Evolutionary conservation across 441 rosid species (phyloP), one percentile per base, ranked within the genome.

Genomic region (Populus trichocarpa): DNA sequence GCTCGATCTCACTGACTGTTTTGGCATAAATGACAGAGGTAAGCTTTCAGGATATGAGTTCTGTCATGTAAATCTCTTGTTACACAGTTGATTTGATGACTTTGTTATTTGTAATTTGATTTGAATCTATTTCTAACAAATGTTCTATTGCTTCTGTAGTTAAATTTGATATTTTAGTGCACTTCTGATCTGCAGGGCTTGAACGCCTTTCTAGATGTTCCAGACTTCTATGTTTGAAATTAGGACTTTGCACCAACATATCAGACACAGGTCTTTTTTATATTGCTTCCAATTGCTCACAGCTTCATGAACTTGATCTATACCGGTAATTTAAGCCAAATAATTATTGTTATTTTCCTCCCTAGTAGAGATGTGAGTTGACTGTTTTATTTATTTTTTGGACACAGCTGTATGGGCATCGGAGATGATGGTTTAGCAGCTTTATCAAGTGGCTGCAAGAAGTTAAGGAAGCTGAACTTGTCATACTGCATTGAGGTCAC

Each of bases 1-100:
- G 80, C 86, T 95, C 73, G 99, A 95, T 85, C 94, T 95, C 76
- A 95, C 98, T 1, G 99, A 95, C 70, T 93, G 98, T 79, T 69
- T 73, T 30, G 88, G 93, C 6, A 81, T 92, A 75, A 91, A 90
- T 70, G 97, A 95, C 72, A 88, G 77, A 82, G 99, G 97, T 92
- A 86, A 77, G 61, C 33, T 66, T 74, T 75, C 59, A 70, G 7
- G 25, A 13, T 16, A 3, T 61, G 65, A 50, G 28, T 20, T 40
- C 67, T 10, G 22, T 67, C 64, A 2, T 16, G 63, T 76, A 20
- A 38, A 59, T 3, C 23, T 73, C 18, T 65, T 57, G 42, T 67
- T 59, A 35, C 18, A 35, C 53, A 10, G 28, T 71, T 32, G 63
- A 63, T 30, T 5, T 76, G 36, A 28, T 28, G 64, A 14, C 22